Evolutionary conservation across 352 stramenopile species (phyloP), one percentile per base, ranked within the genome.

Genomic region (Elongisporangium undulatum): DNA sequence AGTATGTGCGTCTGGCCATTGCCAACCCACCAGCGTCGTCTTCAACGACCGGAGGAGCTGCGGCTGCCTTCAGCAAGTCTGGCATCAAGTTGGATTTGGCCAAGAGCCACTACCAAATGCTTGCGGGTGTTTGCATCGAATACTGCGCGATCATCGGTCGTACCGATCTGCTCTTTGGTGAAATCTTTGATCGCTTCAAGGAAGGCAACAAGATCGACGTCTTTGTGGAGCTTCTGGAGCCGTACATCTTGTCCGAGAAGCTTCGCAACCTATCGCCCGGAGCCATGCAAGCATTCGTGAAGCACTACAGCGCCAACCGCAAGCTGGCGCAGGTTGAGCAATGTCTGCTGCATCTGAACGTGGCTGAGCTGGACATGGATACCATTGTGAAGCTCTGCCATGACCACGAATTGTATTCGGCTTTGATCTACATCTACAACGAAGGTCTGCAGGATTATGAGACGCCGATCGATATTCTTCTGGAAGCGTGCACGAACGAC

Each of bases 61-160:
- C 56, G 19, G 51, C 62, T 21, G 69, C 69, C 13, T 79, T 67
- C 22, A 74, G 76, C 64, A 89, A 89, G 57, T 85, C 71, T 24
- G 81, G 82, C 45, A 69, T 88, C 56, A 92, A 91, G 61, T 68
- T 96, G 21, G 89, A 97, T 71, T 71, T 98, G 55, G 84, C 92
- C 1, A 89, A 97, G 72, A 97, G 87, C 56, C 95, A 98, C 70
- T 98, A 97, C 67, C 90, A 98, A 64, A 98, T 98, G 93, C 75
- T 98, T 23, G 94, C 91, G 19, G 91, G 91, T 34, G 94, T 98
- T n/a, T 98, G 91, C 57, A 95, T 98, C 23, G 95, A 98, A 68
- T 98, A 96, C 62, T 98, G 94, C 61, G 82, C 95, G 26, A 89
- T 95, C 4, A 96, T 96, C 0, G 80, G 83, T 0, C 79, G 85